These are phyloP conservation scores for Heliocybe sulcata DNA, from an alignment of 1,284 basidiomycete genomes.

Conservation along the genomic window DNA sequence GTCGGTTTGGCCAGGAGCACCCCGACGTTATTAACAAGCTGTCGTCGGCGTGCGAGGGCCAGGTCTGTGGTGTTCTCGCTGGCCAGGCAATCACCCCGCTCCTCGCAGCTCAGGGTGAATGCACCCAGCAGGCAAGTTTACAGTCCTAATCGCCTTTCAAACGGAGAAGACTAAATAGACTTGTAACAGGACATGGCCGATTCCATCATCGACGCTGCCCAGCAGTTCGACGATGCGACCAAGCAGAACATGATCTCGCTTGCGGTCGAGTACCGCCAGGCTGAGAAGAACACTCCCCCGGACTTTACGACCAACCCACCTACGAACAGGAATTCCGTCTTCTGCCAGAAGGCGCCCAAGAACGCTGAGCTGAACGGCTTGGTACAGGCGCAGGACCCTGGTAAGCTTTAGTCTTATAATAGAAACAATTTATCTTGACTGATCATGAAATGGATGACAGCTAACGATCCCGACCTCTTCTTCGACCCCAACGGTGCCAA, in stretches of 20 bases:
- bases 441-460: neutral
- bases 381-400: slow-evolving; percentile 33
- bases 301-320: slow-evolving; percentile 49
- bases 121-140: slow-evolving; percentile 36
- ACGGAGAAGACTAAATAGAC: too few species aligned
- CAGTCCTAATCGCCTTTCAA: too few species aligned
- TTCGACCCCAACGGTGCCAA: slow-evolving; percentile 41
- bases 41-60: slow-evolving; percentile 36
- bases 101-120: slow-evolving; percentile 47
- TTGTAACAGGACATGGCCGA: slow-evolving; percentile 39
- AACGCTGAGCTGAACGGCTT: slow-evolving; percentile 30
- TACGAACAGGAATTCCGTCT: slow-evolving; percentile 31
- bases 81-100: slow-evolving; percentile 44
- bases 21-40: slow-evolving; percentile 42
- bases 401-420: neutral
- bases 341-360: slow-evolving; percentile 32
- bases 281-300: slow-evolving; percentile 58
- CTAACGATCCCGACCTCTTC: slow-evolving; percentile 38
- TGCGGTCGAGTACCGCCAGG: slow-evolving; percentile 48
- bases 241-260: slow-evolving; percentile 45
- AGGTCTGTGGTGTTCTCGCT: slow-evolving; percentile 37
- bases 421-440: neutral
- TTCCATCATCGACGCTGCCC: slow-evolving; percentile 34
- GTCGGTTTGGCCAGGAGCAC: slow-evolving; percentile 48
- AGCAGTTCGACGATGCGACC: slow-evolving; percentile 44